Evolutionary conservation across 371 early-diverging fungal species (phyloP).

Genomic region (Actinomortierella ambigua): DNA sequence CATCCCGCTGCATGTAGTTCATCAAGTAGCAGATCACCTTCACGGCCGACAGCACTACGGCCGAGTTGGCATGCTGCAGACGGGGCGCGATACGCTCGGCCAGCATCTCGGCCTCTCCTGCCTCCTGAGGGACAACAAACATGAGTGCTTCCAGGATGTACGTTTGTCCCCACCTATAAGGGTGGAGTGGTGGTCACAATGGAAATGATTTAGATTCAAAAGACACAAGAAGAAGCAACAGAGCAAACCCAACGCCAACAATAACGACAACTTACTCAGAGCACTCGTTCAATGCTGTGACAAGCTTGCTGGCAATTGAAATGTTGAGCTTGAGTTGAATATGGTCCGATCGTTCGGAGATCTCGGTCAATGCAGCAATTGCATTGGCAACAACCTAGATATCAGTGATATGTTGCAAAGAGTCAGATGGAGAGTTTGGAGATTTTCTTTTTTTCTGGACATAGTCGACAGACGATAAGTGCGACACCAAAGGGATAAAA

Average conservation of each 20-base stretch:
- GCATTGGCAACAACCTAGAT: slow-evolving; percentile 91
- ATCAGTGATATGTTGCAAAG: slow-evolving; percentile 16
- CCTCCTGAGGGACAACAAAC: slow-evolving; percentile 70
- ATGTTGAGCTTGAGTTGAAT: slow-evolving; percentile 78
- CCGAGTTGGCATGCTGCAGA: slow-evolving; percentile 92
- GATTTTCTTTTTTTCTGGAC: no score
- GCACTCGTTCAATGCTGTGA: slow-evolving; percentile 93
- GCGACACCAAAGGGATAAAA: neutral
- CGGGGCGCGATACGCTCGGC: slow-evolving; percentile 90
- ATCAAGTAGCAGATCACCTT: slow-evolving; percentile 68
- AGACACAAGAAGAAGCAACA: slow-evolving; percentile 5
- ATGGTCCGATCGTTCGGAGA: slow-evolving; percentile 77
- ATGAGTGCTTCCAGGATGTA: slow-evolving; percentile 88
- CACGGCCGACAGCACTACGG: slow-evolving; percentile 86
- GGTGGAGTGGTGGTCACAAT: neutral
- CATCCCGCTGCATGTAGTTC: slow-evolving; percentile 68
- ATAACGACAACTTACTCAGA: slow-evolving; percentile 71
- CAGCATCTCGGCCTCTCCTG: slow-evolving; percentile 83
- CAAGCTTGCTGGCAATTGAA: slow-evolving; percentile 78
- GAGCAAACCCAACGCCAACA: neutral
- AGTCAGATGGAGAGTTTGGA: no score
- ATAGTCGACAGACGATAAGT: no score
- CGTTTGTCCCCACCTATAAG: slow-evolving; percentile 93
- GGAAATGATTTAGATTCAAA: slow-evolving; percentile 2
- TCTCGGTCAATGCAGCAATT: slow-evolving; percentile 89